Evolutionary conservation across 768 basidiomycete species (phyloP), one percentile per base, ranked within the genome.

Genomic region (Piloderma croceum): DNA sequence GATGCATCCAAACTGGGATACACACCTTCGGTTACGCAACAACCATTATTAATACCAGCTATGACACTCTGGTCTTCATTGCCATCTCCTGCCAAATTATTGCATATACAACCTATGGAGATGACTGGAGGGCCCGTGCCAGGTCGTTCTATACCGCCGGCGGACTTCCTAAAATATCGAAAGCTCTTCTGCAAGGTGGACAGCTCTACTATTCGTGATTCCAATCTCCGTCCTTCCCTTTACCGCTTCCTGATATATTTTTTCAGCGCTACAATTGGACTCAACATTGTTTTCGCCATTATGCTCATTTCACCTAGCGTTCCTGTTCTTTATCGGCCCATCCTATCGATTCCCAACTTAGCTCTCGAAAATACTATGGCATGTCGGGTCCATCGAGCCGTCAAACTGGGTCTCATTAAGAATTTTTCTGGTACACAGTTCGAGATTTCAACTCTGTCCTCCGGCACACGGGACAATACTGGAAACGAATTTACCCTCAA

Each of bases 191-290:
- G 4, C 54, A 54, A 39, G 52, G 58, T 19, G 62, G 64, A 7
- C 62, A 63, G 43, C 56, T 57, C 19, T 63, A 64, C 44, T 65
- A 65, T 34, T 40, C 62, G 64, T 62, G 32, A 46, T 60, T 44
- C 34, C 17, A n/a, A n/a, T n/a, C n/a, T n/a, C n/a, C n/a, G n/a
- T n/a, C n/a, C n/a, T n/a, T n/a, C n/a, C n/a, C n/a, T 12, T 4
- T 7, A 11, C 20, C 12, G n/a, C 27, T n/a, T 15, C 12, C 12
- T 36, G 63, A 62, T 5, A 52, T 59, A 6, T 52, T 52, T 25
- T 47, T 59, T 9, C 45, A 45, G 20, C n/a, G n/a, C n/a, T n/a
- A n/a, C n/a, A n/a, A n/a, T n/a, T n/a, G n/a, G n/a, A n/a, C n/a
- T n/a, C n/a, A n/a, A n/a, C n/a, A n/a, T n/a, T n/a, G n/a, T n/a